Evolutionary conservation across 176 grass and related monocot species (phyloP).

Genomic region (Oryza meyeriana): DNA sequence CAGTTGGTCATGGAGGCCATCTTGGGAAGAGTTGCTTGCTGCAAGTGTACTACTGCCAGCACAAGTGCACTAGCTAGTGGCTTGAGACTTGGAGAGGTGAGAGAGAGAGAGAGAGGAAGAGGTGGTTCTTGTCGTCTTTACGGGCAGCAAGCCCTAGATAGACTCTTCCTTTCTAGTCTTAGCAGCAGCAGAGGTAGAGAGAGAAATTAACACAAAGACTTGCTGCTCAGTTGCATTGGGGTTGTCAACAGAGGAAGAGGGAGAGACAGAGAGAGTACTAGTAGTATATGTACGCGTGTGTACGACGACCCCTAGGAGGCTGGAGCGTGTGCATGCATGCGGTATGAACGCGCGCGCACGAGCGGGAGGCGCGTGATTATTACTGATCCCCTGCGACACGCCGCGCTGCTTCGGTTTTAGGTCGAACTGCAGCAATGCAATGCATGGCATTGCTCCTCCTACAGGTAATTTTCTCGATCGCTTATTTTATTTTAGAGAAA

Average conservation of each 20-base stretch:
- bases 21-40: neutral
- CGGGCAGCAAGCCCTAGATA: constrained; percentile 39
- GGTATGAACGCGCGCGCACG: neutral
- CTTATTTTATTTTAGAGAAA: too few species aligned
- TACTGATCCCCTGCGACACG: neutral
- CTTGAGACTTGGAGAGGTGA: neutral
- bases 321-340: neutral
- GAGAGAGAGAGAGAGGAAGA: neutral
- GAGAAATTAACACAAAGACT: neutral
- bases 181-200: neutral
- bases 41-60: neutral
- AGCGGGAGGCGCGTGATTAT: neutral
- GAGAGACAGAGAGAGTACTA: too few species aligned
- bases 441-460: too few species aligned
- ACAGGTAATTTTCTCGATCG: too few species aligned
- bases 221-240: neutral
- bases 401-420: neutral
- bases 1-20: constrained; percentile 68
- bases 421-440: too few species aligned
- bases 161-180: constrained; percentile 26
- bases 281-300: neutral
- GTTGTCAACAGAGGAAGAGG: neutral
- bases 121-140: constrained; percentile 17
- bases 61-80: neutral
- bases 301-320: too few species aligned